Base-by-base conservation (phyloP, 805 yeast genomes). In the Cyberlindnera maritima region DNA sequence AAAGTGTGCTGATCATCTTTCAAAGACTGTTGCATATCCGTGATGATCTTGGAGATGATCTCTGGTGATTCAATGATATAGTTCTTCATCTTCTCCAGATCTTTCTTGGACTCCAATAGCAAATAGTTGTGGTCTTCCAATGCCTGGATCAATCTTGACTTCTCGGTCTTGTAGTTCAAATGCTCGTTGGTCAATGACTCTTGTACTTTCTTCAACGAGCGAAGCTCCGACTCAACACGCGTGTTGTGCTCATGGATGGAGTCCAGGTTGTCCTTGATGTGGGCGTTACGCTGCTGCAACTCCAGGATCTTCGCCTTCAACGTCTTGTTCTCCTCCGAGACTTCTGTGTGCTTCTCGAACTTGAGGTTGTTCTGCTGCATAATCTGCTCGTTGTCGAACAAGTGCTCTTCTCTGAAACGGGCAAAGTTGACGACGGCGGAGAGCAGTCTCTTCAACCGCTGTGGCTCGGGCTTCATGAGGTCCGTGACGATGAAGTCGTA, bases 391-490 rank as follows among this genome's bases (percentile, higher is more conserved):
- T 86, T 82, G 54, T 85, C 90, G 20, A 71, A 74, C 62, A 83
- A 76, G 49, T 86, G 81, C 53, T 83, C 88, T 56, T 88, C 95
- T 54, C 96, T 75, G 59, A 86, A 89, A 47, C 92, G 69, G 1
- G 95, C 95, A 71, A 80, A 90, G 62, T 90, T 90, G 19, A 89
- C 85, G 41, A 89, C 81, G 1, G 94, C 94, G 61, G 96, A 88
- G 23, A 89, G 64, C 18, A 88, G 72, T 39, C 92, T 69, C 51
- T 81, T 69, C 1, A 80, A 72, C 48, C 96, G 70, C 33, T 63
- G 65, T 0, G 86, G 70, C n/a, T 89, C 96, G 0, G 97, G 97
- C 54, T 80, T 81, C 48, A 79, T 71, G 26, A 90, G 69, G 66
- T 90, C 97, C 67, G 78, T 72, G 42, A 89, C 70, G 36, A 81